Conservation (phyloP, 2,329 filamentous ascomycete species). For the Periconia sp. region DNA sequence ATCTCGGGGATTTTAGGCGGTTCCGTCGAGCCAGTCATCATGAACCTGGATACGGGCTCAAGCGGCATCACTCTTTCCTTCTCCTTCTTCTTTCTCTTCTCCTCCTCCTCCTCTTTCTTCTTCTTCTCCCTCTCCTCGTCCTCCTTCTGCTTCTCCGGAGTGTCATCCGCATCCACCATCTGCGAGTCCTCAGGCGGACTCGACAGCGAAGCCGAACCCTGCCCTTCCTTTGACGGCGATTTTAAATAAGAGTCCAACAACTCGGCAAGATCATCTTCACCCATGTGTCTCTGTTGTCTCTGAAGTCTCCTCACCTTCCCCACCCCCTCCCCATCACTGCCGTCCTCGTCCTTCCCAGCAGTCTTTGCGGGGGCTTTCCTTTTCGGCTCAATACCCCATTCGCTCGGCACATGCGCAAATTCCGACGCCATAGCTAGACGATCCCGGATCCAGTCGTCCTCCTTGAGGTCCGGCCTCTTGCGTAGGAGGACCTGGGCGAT, state of each 20-base stretch:
- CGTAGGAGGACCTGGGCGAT: slow-evolving; percentile 30
- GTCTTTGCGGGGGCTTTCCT: slow-evolving; percentile 12
- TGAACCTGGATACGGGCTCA: slow-evolving; percentile 31
- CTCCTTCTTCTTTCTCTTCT: slow-evolving; percentile 15
- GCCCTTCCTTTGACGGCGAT: not conserved
- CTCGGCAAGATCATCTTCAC: slow-evolving; percentile 14
- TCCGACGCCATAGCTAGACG: slow-evolving; percentile 33
- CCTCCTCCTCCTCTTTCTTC: slow-evolving; percentile 24
- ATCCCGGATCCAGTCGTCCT: slow-evolving; percentile 38
- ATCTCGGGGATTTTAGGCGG: not conserved
- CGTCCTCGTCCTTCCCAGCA: slow-evolving; percentile 18
- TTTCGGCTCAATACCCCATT: slow-evolving; percentile 34
- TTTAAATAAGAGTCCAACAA: too few species aligned
- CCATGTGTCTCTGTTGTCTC: slow-evolving; percentile 16
- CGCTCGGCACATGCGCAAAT: slow-evolving; percentile 35
- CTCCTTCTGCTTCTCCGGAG: slow-evolving; percentile 16
- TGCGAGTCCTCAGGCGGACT: slow-evolving; percentile 16
- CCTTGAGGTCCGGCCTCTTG: slow-evolving; percentile 32
- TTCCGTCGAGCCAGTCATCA: slow-evolving; percentile 22
- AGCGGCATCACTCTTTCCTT: slow-evolving; percentile 27
- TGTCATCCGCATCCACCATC: slow-evolving; percentile 12
- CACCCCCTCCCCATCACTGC: slow-evolving; percentile 15
- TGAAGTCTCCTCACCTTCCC: slow-evolving; percentile 14
- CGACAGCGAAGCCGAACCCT: not conserved
- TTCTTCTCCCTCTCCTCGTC: slow-evolving; percentile 22